These are phyloP conservation scores for Solidago caesia DNA, from an alignment of 129 eudicot species.

Conservation along the genomic window DNA sequence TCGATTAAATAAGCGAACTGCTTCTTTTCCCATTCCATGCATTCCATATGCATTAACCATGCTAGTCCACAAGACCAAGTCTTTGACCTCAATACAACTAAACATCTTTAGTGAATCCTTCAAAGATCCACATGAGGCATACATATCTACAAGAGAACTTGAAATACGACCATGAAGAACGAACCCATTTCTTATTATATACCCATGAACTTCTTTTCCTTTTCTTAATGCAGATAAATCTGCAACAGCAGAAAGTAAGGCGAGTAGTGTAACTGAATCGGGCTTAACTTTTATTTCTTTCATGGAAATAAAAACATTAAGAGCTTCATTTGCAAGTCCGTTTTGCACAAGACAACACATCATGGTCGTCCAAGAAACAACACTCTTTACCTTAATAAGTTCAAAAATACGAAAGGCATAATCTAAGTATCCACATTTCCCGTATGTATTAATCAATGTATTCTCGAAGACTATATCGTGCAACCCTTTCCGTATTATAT, in stretches of 20 bases:
- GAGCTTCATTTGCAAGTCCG: slow-evolving; percentile 59
- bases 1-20: slow-evolving; percentile 46
- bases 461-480: slow-evolving; percentile 50
- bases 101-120: slow-evolving; percentile 50
- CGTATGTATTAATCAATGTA: slow-evolving; percentile 54
- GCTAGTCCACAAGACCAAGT: slow-evolving; percentile 68
- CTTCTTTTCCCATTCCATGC: slow-evolving; percentile 67
- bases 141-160: slow-evolving; percentile 82
- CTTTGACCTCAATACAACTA: slow-evolving; percentile 35
- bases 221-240: slow-evolving; percentile 59
- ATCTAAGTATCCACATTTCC: slow-evolving; percentile 47
- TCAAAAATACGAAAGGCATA: slow-evolving; percentile 48
- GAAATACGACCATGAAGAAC: slow-evolving; percentile 41
- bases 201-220: slow-evolving; percentile 86
- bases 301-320: slow-evolving; percentile 50
- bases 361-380: slow-evolving; percentile 86
- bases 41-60: slow-evolving; percentile 80
- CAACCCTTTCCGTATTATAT: slow-evolving; percentile 45
- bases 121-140: slow-evolving; percentile 70
- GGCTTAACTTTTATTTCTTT: slow-evolving; percentile 41
- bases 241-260: slow-evolving; percentile 57
- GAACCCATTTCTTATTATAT: slow-evolving; percentile 47
- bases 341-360: slow-evolving; percentile 50
- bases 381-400: slow-evolving; percentile 42
- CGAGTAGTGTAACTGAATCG: slow-evolving; percentile 47